Percentiles rank a stretch among this genome's conserved stretches.
phyloP scores from a whole-genome alignment of 768 basidiomycete species.

The Boletus huronensis region DNA sequence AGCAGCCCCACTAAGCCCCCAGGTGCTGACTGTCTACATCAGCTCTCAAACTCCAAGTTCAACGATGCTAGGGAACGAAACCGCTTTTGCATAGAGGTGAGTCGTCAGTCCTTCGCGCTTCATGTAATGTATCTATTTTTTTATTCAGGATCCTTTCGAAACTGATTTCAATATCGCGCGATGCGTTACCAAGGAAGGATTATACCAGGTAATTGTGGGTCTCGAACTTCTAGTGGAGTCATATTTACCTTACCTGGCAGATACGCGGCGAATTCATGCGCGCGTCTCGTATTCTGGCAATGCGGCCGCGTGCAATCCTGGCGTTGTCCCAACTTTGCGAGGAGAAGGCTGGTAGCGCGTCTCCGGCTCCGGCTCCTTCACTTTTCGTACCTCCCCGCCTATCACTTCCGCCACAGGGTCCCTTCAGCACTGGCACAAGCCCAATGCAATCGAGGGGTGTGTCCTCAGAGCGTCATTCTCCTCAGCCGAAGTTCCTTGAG shows the following conservation, averaged over 20 bases:
- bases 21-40: slow-evolving; percentile 5
- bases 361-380: slow-evolving; percentile 38
- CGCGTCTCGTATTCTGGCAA: slow-evolving; percentile 78
- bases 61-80: slow-evolving; percentile 83
- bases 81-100: slow-evolving; percentile 91
- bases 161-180: slow-evolving; percentile 94
- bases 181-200: slow-evolving; percentile 93
- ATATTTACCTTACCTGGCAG: slow-evolving; percentile 40
- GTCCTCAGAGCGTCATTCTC: slow-evolving; percentile 48
- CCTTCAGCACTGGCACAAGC: slow-evolving; percentile 64
- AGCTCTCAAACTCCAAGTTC: slow-evolving; percentile 54
- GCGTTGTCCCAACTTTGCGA: slow-evolving; percentile 90
- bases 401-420: slow-evolving; percentile 60
- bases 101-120: slow-evolving; percentile 10
- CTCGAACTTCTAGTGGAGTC: background rate
- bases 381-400: slow-evolving; percentile 45
- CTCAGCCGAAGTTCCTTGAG: slow-evolving; percentile 47
- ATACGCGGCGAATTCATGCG: slow-evolving; percentile 99
- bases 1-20: background rate
- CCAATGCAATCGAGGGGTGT: slow-evolving; percentile 49
- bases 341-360: slow-evolving; percentile 62
- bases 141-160: slow-evolving; percentile 87
- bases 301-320: slow-evolving; percentile 73
- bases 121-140: background rate
- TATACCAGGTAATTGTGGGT: slow-evolving; percentile 68